Percentiles rank a stretch among this genome's conserved stretches.
Conservation (phyloP, 176 grass and related monocot genomes). For the Aegilops speltoides region DNA sequence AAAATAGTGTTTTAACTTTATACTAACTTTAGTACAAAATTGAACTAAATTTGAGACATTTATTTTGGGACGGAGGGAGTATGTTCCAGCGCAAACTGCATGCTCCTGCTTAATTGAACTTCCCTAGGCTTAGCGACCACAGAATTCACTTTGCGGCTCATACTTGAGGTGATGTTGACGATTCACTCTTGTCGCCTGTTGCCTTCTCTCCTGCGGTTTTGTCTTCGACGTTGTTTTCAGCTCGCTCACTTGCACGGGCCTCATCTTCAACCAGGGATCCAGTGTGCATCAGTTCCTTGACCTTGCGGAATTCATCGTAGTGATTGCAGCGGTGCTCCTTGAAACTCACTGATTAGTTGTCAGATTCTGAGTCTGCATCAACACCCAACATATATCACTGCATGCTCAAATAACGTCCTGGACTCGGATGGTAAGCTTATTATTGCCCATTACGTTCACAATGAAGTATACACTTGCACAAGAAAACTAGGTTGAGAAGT, state of each 20-base stretch:
- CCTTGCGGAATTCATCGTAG: constrained; percentile 84
- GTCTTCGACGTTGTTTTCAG: constrained; percentile 10
- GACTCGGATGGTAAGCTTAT: constrained; percentile 1
- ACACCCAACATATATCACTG: not conserved
- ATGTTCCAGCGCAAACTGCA: not conserved
- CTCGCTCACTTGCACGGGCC: constrained; percentile 27
- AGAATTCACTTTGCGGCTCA: constrained; percentile 17
- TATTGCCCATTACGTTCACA: not conserved
- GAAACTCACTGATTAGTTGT: constrained; percentile 59
- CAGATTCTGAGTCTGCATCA: constrained; percentile 38
- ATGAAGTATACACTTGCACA: not conserved
- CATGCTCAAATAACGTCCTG: not conserved
- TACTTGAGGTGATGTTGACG: not conserved
- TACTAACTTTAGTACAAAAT: no score
- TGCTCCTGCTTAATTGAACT: not conserved
- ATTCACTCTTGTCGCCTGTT: not conserved
- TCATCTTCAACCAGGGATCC: constrained; percentile 60
- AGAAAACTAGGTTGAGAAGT: no score
- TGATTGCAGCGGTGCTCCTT: constrained; percentile 80
- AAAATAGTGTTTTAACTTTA: no score
- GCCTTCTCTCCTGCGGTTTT: constrained; percentile 9
- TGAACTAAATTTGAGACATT: no score
- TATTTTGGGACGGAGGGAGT: no score
- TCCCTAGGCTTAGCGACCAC: constrained; percentile 7
- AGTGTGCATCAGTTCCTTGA: constrained; percentile 73